These are phyloP conservation scores for Clathrus columnatus DNA, from an alignment of 768 basidiomycete species.

Conservation along the genomic window DNA sequence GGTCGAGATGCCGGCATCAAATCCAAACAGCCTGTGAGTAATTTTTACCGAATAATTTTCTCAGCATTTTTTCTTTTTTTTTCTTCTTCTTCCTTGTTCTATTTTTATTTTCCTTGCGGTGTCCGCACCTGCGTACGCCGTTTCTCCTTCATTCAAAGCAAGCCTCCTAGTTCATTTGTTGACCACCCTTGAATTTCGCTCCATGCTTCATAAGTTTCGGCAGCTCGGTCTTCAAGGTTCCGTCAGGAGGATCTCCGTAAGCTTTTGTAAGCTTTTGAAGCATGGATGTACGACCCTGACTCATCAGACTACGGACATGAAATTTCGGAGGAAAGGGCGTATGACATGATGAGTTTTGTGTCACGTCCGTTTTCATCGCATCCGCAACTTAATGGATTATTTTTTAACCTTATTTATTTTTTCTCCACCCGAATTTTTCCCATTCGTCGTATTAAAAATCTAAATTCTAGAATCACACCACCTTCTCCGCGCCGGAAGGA, in stretches of 20 bases:
- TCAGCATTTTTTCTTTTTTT: background rate
- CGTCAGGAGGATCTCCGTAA: too few relatives aligned
- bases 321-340: slow-evolving; percentile 20
- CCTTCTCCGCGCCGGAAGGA: slow-evolving; percentile 30
- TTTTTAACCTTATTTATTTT: slow-evolving; percentile 41
- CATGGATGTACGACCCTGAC: too few relatives aligned
- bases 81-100: background rate
- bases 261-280: too few relatives aligned
- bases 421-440: slow-evolving; percentile 21
- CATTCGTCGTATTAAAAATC: too few relatives aligned
- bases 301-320: slow-evolving; percentile 19
- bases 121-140: too few relatives aligned
- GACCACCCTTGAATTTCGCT: too few relatives aligned
- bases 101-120: background rate
- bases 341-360: slow-evolving; percentile 11
- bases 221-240: too few relatives aligned
- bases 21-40: slow-evolving; percentile 7
- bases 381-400: slow-evolving; percentile 10
- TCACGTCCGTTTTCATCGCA: background rate
- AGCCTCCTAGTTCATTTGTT: slow-evolving; percentile 26
- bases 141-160: slow-evolving; percentile 40
- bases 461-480: background rate
- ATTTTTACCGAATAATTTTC: too few relatives aligned
- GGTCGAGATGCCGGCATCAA: slow-evolving; percentile 39
- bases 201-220: too few relatives aligned